Conservation (phyloP, 805 yeast species). For the Myxozyma nipponensis region DNA sequence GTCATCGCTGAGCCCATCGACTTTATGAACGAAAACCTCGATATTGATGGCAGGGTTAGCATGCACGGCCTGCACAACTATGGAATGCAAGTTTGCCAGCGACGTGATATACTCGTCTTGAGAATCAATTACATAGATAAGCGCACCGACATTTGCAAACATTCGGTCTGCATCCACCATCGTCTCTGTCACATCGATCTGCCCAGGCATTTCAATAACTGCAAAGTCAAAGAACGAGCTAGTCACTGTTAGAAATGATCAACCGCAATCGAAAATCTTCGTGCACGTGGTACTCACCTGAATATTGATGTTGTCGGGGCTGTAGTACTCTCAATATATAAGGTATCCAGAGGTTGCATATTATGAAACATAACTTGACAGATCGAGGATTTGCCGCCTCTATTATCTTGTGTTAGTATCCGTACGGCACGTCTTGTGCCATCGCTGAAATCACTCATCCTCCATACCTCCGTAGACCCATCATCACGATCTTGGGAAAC, state of each 20-base stretch:
- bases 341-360: slow-evolving; percentile 91
- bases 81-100: slow-evolving; percentile 78
- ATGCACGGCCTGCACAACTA: slow-evolving; percentile 80
- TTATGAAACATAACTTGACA: slow-evolving; percentile 94
- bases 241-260: background rate
- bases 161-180: slow-evolving; percentile 71
- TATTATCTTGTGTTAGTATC: slow-evolving; percentile 15
- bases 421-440: background rate
- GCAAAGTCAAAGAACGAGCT: slow-evolving; percentile 75
- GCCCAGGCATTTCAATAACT: slow-evolving; percentile 94
- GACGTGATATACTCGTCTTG: slow-evolving; percentile 89
- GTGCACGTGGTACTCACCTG: background rate
- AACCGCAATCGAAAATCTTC: background rate
- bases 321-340: slow-evolving; percentile 79
- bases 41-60: slow-evolving; percentile 81
- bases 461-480: slow-evolving; percentile 24
- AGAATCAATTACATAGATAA: slow-evolving; percentile 90
- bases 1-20: slow-evolving; percentile 92
- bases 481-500: slow-evolving; percentile 17
- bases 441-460: too few species aligned
- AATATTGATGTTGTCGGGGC: slow-evolving; percentile 10
- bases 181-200: slow-evolving; percentile 82
- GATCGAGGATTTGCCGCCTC: slow-evolving; percentile 84
- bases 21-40: slow-evolving; percentile 91
- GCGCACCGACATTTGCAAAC: slow-evolving; percentile 79